phyloP scores from a whole-genome alignment of 202 grass and related monocot species.

The Saccharum hybrid region DNA sequence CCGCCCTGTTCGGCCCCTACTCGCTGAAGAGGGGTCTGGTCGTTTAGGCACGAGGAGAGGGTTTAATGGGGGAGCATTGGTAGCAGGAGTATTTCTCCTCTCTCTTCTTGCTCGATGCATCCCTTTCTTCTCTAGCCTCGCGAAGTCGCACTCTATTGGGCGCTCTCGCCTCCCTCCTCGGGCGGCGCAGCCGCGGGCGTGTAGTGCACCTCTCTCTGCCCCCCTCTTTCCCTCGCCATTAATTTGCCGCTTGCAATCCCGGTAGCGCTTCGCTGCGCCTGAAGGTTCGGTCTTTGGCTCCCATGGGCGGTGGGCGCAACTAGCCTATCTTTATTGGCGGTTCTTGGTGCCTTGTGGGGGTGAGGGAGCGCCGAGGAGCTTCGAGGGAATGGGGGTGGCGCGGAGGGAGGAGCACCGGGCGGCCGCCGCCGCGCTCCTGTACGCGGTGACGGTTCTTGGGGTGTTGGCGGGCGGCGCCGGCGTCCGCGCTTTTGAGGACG shows the following conservation, averaged over 20 bases:
- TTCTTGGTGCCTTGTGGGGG: constrained; percentile 24
- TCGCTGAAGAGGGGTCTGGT: neutral
- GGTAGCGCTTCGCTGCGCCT: constrained; percentile 23
- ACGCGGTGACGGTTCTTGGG: constrained; percentile 47
- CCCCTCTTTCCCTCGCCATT: constrained; percentile 32
- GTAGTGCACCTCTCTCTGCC: constrained; percentile 3
- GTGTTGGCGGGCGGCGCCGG: constrained; percentile 9
- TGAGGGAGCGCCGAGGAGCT: neutral
- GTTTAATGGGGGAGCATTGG: neutral
- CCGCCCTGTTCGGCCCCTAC: too few species aligned
- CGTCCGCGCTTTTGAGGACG: constrained; percentile 54
- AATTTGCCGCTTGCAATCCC: constrained; percentile 37
- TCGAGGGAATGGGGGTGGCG: constrained; percentile 32
- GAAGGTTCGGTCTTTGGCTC: neutral
- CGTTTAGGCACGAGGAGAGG: neutral
- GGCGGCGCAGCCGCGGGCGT: constrained; percentile 33
- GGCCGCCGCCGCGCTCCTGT: constrained; percentile 31
- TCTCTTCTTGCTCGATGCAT: constrained; percentile 3
- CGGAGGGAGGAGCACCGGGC: constrained; percentile 36
- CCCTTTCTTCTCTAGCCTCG: neutral
- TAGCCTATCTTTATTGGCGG: constrained; percentile 18
- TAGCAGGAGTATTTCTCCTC: neutral
- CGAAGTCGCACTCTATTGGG: constrained; percentile 31
- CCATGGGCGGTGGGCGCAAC: constrained; percentile 34
- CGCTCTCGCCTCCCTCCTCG: constrained; percentile 4